Evolutionary conservation across 495 filamentous ascomycete species (phyloP).

Genomic region (Acidiella bohemica): DNA sequence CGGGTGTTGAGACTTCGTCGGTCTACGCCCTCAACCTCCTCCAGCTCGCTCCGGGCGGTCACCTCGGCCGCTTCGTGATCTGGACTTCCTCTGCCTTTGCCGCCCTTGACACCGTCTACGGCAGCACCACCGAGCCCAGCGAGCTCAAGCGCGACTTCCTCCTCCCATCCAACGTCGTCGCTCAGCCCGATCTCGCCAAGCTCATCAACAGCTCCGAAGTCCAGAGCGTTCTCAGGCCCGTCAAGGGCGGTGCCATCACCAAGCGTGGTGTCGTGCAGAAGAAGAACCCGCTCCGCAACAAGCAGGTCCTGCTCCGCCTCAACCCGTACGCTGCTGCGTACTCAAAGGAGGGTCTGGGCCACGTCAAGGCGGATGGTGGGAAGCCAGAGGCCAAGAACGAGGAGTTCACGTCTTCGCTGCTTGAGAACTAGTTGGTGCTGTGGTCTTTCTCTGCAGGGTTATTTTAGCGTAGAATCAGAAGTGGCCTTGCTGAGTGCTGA

Average conservation of each 20-base stretch:
- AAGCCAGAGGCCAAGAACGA: slow-evolving; percentile 34
- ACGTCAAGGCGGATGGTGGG: slow-evolving; percentile 40
- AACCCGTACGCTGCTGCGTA: slow-evolving; percentile 92
- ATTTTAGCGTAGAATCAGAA: no score
- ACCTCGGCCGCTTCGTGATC: slow-evolving; percentile 97
- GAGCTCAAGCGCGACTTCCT: slow-evolving; percentile 97
- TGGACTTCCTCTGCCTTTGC: slow-evolving; percentile 96
- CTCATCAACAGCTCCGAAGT: slow-evolving; percentile 98
- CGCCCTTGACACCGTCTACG: slow-evolving; percentile 92
- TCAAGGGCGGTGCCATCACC: slow-evolving; percentile 76
- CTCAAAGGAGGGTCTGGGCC: slow-evolving; percentile 66
- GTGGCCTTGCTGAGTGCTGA: no score
- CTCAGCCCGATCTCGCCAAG: slow-evolving; percentile 84
- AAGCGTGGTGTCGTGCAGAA: slow-evolving; percentile 89
- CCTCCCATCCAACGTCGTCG: slow-evolving; percentile 73
- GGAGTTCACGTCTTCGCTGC: slow-evolving; percentile 5
- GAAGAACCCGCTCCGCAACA: slow-evolving; percentile 99
- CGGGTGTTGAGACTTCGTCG: slow-evolving; percentile 91
- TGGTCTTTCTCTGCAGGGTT: no score
- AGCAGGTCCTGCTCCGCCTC: slow-evolving; percentile 88
- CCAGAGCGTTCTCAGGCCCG: slow-evolving; percentile 78
- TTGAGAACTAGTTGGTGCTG: slow-evolving; percentile 23
- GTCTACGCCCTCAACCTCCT: slow-evolving; percentile 96
- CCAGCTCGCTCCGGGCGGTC: slow-evolving; percentile 95
- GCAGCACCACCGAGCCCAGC: slow-evolving; percentile 67